These are phyloP conservation scores for Diaporthe sp. DNA, from an alignment of 2,329 filamentous ascomycete species.

Conservation along the genomic window DNA sequence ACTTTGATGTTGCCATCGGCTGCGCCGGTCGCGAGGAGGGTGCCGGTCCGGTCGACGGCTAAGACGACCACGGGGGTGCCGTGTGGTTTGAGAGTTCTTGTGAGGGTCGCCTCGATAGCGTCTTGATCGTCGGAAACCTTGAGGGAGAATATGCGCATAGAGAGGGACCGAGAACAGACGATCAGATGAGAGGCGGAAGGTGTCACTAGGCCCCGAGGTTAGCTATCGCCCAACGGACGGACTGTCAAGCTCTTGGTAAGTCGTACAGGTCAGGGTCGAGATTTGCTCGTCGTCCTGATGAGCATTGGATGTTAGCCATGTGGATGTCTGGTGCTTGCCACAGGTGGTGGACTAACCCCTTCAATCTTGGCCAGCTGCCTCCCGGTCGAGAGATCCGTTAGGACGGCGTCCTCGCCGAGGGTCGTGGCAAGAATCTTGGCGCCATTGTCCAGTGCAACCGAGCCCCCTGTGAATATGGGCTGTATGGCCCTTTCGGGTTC, in stretches of 20 bases:
- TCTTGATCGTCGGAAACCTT: conserved; percentile 66
- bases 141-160: conserved; percentile 91
- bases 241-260: conserved; percentile 15
- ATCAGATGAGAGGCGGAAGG: conserved; percentile 89
- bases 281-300: conserved; percentile 80
- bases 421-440: conserved; percentile 87
- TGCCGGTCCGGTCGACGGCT: conserved; percentile 86
- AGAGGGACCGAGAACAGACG: conserved; percentile 92
- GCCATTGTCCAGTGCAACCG: conserved; percentile 83
- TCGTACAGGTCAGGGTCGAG: conserved; percentile 74
- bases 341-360: conserved; percentile 68
- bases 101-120: conserved; percentile 72
- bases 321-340: neutral
- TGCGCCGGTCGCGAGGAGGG: conserved; percentile 89
- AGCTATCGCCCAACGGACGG: conserved; percentile 32
- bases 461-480: conserved; percentile 93
- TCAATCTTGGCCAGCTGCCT: conserved; percentile 87
- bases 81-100: conserved; percentile 89
- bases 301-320: neutral
- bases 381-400: conserved; percentile 87
- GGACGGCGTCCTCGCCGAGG: conserved; percentile 89
- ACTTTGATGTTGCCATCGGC: conserved; percentile 96
- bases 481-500: conserved; percentile 85
- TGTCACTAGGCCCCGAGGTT: conserved; percentile 69
- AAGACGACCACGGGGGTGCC: conserved; percentile 88